These are phyloP conservation scores for Castanea mollissima DNA, from an alignment of 306 rosid genomes.

Conservation along the genomic window DNA sequence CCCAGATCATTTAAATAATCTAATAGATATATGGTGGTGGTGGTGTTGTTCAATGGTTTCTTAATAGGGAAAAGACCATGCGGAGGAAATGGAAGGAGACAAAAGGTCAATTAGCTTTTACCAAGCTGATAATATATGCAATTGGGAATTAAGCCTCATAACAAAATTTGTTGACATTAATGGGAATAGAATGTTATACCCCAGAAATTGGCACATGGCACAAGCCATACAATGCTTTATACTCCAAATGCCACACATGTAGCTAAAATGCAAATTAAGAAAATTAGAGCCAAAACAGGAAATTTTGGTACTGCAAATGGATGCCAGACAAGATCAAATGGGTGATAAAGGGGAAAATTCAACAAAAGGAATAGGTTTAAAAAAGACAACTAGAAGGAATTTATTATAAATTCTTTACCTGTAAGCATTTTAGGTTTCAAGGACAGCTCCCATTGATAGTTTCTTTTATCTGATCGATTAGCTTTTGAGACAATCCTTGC, in stretches of 20 bases:
- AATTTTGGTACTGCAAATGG: not conserved
- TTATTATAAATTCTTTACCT: slow-evolving; percentile 39
- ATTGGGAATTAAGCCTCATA: not conserved
- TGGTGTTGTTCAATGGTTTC: not conserved
- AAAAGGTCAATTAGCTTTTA: not conserved
- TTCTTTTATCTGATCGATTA: slow-evolving; percentile 47
- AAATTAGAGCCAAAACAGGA: not conserved
- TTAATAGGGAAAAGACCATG: not conserved
- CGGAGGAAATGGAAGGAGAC: too few relatives aligned
- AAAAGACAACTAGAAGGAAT: slow-evolving; percentile 3
- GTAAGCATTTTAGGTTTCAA: slow-evolving; percentile 51
- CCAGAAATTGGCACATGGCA: not conserved
- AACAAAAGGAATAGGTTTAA: not conserved
- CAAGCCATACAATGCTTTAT: not conserved
- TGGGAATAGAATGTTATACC: not conserved
- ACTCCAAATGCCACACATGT: not conserved
- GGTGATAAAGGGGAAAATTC: too few relatives aligned
- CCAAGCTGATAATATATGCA: not conserved
- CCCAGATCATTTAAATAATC: too few relatives aligned
- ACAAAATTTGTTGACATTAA: not conserved
- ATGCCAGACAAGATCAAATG: too few relatives aligned
- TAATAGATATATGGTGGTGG: not conserved
- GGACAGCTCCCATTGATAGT: slow-evolving; percentile 76
- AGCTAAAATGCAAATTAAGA: not conserved
- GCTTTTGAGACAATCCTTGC: slow-evolving; percentile 74